These are phyloP conservation scores for Arthroderma sp. DNA, from an alignment of 2,329 filamentous ascomycete species.

Conservation along the genomic window DNA sequence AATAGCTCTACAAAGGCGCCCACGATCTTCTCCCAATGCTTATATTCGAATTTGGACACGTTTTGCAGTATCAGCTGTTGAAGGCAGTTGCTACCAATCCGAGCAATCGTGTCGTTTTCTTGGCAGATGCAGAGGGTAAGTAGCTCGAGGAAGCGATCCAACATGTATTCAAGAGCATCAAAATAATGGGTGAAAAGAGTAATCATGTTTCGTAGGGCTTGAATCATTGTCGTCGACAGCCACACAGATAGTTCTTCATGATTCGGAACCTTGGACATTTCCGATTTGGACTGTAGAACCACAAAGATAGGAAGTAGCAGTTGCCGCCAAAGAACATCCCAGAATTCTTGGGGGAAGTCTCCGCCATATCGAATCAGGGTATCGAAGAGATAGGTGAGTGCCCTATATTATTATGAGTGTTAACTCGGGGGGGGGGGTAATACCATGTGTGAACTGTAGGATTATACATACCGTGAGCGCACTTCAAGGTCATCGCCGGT, in stretches of 20 bases:
- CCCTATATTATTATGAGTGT: slow-evolving; percentile 29
- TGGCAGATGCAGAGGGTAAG: slow-evolving; percentile 94
- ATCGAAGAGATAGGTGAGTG: slow-evolving; percentile 93
- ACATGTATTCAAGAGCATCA: slow-evolving; percentile 89
- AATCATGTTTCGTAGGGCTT: slow-evolving; percentile 96
- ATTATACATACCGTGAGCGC: slow-evolving; percentile 45
- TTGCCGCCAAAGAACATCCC: slow-evolving; percentile 96
- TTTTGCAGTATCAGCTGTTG: slow-evolving; percentile 96
- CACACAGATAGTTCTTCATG: slow-evolving; percentile 97
- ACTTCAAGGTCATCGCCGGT: slow-evolving; percentile 97
- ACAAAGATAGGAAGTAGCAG: slow-evolving; percentile 97
- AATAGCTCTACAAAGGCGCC: slow-evolving; percentile 94
- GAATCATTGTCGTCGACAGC: slow-evolving; percentile 98
- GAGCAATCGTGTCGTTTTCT: slow-evolving; percentile 94
- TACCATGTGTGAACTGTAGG: neutral
- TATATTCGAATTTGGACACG: slow-evolving; percentile 72
- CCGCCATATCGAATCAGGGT: slow-evolving; percentile 80
- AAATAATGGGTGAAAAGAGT: slow-evolving; percentile 98
- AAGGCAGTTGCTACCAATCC: slow-evolving; percentile 95
- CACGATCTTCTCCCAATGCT: slow-evolving; percentile 91
- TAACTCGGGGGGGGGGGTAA: slow-evolving; percentile 15
- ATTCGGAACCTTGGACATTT: slow-evolving; percentile 89
- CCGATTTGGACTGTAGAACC: slow-evolving; percentile 87
- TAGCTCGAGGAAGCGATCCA: slow-evolving; percentile 91
- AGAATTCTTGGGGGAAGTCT: slow-evolving; percentile 86